Conservation (phyloP, 306 rosid species). For the Calophaca sinica region DNA sequence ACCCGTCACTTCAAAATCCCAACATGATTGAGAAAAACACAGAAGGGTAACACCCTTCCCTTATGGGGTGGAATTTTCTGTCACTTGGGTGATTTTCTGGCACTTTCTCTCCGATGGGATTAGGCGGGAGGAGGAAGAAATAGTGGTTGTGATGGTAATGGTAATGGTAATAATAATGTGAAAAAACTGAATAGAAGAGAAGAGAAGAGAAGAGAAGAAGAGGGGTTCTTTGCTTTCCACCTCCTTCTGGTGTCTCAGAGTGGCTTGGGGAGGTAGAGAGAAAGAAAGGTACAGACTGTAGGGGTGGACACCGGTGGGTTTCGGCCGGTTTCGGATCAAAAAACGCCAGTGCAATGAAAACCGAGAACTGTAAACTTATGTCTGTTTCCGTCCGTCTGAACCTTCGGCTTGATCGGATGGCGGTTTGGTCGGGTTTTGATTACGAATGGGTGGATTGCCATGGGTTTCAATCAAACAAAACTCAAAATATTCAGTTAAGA, state of each 20-base stretch:
- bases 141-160: constrained; percentile 56
- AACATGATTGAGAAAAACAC: constrained; percentile 32
- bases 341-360: too few relatives aligned
- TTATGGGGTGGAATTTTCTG: constrained; percentile 2
- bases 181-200: constrained; percentile 25
- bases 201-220: neutral
- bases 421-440: too few relatives aligned
- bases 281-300: constrained; percentile 16
- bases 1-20: constrained; percentile 38
- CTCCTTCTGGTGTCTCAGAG: constrained; percentile 51
- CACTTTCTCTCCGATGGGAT: constrained; percentile 52
- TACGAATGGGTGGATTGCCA: too few relatives aligned
- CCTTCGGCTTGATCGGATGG: too few relatives aligned
- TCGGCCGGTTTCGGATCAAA: too few relatives aligned
- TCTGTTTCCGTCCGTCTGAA: too few relatives aligned
- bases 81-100: constrained; percentile 39
- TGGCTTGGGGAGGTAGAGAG: constrained; percentile 40
- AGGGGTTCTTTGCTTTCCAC: constrained; percentile 68
- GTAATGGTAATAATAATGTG: constrained; percentile 32
- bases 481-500: too few relatives aligned
- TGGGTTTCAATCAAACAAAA: too few relatives aligned
- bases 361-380: too few relatives aligned
- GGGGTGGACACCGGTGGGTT: too few relatives aligned
- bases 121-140: constrained; percentile 57
- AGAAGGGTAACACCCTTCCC: constrained; percentile 24